Evolutionary conservation across 805 yeast species (phyloP), one percentile per base, ranked within the genome.

Genomic region (Candida silvicultrix): DNA sequence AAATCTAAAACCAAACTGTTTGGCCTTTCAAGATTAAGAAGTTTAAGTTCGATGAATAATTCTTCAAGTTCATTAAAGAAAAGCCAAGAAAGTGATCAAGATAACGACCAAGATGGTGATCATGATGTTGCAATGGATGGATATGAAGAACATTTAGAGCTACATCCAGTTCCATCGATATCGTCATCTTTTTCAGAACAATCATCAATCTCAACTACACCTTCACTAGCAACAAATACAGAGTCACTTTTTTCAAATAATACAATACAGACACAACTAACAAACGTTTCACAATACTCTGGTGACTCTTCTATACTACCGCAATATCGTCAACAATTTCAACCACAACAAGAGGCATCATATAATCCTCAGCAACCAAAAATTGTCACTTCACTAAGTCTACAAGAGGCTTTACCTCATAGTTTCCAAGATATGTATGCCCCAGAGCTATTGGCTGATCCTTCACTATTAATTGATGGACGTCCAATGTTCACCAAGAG

Each of bases 401-500:
- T 80, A 28, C 67, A 72, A 43, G 74, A 78, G 21, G 80, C 78
- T 0, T 52, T 81, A n/a, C 86, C 86, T 1, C 59, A 59, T 15
- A 65, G 66, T 23, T 81, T 71, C 53, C 56, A 64, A 19, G 81
- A 78, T 54, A 78, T 79, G 77, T 81, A 81, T 57, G 64, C 81
- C 0, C 74, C 81, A 1, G 85, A 80, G 47, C 59, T 78, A 12
- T 61, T 76, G 21, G 68, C 70, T 35, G 74, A 73, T 46, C 70
- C 75, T 8, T 58, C 58, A 22, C 47, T 72, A 20, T 65, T 78
- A 36, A 67, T 74, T 11, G 77, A 77, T 50, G 84, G 85, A 0
- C 67, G 89, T 39, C 88, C 87, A 12, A 60, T 65, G 22, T 83
- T 81, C 62, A 81, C 88, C 0, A 76, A 74, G 49, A 67, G 89